These are phyloP conservation scores for Streptanthus diversifolius DNA, from an alignment of 345 rosid genomes.

Conservation along the genomic window DNA sequence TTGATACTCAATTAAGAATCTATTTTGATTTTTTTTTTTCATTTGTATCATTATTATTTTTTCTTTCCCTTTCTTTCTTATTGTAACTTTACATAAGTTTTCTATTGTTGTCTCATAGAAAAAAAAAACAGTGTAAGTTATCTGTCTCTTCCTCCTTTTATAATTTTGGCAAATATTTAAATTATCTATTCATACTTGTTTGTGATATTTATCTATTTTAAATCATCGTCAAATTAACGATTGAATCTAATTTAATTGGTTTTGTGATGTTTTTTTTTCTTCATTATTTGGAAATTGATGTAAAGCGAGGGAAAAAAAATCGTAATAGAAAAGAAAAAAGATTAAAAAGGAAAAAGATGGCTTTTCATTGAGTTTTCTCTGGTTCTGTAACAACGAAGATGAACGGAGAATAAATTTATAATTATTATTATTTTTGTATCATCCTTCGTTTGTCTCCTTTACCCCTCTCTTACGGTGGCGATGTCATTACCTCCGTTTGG, in stretches of 20 bases:
- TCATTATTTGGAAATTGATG: conserved; percentile 8
- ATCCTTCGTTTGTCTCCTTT: neutral
- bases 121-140: conserved; percentile 11
- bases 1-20: conserved; percentile 23
- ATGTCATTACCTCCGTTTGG: conserved; percentile 29
- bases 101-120: neutral
- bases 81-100: conserved; percentile 4
- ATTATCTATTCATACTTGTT: neutral
- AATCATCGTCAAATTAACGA: neutral
- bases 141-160: neutral
- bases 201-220: conserved; percentile 11
- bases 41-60: neutral
- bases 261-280: neutral
- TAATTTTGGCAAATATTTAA: conserved; percentile 14
- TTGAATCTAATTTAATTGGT: conserved; percentile 13
- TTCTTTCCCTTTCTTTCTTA: neutral
- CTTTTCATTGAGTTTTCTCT: conserved; percentile 16
- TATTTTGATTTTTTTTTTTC: neutral
- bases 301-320: conserved; percentile 8
- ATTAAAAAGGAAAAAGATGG: neutral
- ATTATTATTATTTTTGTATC: too few relatives aligned
- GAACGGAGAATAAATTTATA: conserved; percentile 27
- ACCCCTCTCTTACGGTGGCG: conserved; percentile 21
- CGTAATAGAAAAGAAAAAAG: neutral
- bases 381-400: conserved; percentile 18